Evolutionary conservation across 306 rosid genomes (phyloP), one percentile per base, ranked within the genome.

Genomic region (Pterocarpus macrocarpus): DNA sequence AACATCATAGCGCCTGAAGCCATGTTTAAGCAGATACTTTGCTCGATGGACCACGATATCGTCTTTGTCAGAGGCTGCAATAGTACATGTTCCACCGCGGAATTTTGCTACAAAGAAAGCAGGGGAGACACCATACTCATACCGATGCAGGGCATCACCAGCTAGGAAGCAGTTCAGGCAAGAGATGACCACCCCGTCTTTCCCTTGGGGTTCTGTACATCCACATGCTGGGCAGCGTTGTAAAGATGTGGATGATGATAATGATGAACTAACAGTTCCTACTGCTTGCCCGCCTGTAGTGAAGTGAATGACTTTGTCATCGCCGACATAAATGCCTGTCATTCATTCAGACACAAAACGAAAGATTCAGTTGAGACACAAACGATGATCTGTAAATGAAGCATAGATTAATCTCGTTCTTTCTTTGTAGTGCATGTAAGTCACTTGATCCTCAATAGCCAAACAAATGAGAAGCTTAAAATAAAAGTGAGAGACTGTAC

Each of bases 261-360:
- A 75, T 0, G 97, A 97, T 4, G 98, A 95, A 83, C 98, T 93
- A 64, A 86, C 97, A 1, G 98, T 93, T 73, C 98, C 97, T 8
- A 93, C 95, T 93, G 91, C 97, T 87, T 90, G 99, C 34, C 98
- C 99, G 15, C 85, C 88, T 65, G 97, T 88, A 35, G 99, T 93
- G 73, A 95, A 95, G 86, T 95, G 99, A 80, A 95, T 69, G 62
- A 95, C 98, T 82, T 71, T 91, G 84, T 85, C 88, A 67, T 91
- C 90, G 1, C 97, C 99, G 3, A 91, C 68, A 70, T 87, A 95
- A 69, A 95, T 91, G 41, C 99, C 99, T 95, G 88, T 52, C 43
- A 22, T 62, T 71, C 72, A 69, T 33, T 39, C 41, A 59, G 44
- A 71, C 44, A 83, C 30, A 71, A 36, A 55, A 38, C 11, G 30